Conservation (phyloP, 164 flowering plant genomes). For the Berberis thunbergii region DNA sequence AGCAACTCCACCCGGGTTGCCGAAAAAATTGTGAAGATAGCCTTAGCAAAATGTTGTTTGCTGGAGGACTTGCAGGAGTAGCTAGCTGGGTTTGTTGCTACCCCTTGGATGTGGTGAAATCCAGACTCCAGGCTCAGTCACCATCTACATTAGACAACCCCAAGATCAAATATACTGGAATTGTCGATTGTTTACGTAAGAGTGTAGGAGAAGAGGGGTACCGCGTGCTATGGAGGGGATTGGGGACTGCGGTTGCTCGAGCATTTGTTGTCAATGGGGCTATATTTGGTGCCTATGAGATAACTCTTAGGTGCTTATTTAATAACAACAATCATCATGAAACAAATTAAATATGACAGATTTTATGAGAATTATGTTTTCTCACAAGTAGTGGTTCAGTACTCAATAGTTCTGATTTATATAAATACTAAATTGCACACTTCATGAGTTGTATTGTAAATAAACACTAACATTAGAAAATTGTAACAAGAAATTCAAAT, state of each 20-base stretch:
- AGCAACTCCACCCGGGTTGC: conserved; percentile 82
- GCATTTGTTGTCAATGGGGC: too few species aligned
- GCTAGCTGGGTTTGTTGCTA: conserved; percentile 83
- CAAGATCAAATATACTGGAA: conserved; percentile 44
- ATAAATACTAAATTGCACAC: too few species aligned
- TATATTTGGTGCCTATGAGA: conserved; percentile 58
- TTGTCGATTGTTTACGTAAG: conserved; percentile 50
- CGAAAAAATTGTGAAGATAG: conserved; percentile 54
- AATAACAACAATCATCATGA: too few species aligned
- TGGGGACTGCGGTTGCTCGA: too few species aligned
- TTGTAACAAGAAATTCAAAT: too few species aligned
- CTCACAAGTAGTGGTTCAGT: too few species aligned
- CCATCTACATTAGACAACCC: not conserved
- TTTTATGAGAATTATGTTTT: too few species aligned
- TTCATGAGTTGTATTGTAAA: too few species aligned
- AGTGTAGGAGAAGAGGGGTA: conserved; percentile 67
- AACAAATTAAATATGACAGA: too few species aligned
- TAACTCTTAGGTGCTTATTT: conserved; percentile 12
- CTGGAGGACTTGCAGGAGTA: conserved; percentile 90
- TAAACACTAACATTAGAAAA: too few species aligned
- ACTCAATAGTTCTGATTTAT: too few species aligned
- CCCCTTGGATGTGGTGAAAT: conserved; percentile 48
- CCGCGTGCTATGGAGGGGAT: conserved; percentile 60
- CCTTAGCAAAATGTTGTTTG: conserved; percentile 56
- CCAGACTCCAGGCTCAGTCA: conserved; percentile 66